These are phyloP conservation scores for Nyssa sinensis DNA, from an alignment of 148 eudicot genomes.

Conservation along the genomic window DNA sequence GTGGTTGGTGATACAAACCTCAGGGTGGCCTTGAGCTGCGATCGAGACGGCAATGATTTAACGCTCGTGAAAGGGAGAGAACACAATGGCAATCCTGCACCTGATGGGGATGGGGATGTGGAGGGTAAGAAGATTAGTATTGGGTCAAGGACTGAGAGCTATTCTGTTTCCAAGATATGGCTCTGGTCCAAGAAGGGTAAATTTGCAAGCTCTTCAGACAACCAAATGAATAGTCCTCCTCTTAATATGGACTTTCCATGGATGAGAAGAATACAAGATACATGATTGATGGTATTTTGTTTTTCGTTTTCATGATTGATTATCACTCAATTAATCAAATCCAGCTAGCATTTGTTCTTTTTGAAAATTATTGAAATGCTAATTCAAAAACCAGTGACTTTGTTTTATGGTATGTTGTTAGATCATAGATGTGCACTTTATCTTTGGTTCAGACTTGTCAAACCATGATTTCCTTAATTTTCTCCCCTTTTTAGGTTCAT, in stretches of 20 bases:
- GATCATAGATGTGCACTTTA: neutral
- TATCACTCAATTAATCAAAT: neutral
- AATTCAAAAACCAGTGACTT: neutral
- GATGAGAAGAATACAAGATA: conserved; percentile 11
- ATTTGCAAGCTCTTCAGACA: conserved; percentile 26
- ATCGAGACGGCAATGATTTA: neutral
- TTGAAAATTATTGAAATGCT: neutral
- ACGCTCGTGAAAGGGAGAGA: conserved; percentile 12
- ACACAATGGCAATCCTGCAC: neutral
- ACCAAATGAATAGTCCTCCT: conserved; percentile 12
- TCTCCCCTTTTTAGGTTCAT: neutral
- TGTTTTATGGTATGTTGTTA: neutral
- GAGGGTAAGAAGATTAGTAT: conserved; percentile 30
- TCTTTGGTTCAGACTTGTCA: neutral
- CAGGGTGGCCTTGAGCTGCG: conserved; percentile 22
- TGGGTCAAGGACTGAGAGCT: conserved; percentile 31
- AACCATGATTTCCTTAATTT: neutral
- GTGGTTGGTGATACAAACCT: conserved; percentile 27
- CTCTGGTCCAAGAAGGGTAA: conserved; percentile 36
- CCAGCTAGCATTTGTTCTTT: neutral
- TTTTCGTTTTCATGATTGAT: neutral
- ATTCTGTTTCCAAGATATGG: conserved; percentile 44
- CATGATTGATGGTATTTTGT: conserved; percentile 7
- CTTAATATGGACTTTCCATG: conserved; percentile 16
- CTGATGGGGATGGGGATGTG: conserved; percentile 5